Percentiles rank a stretch among this genome's conserved stretches.
phyloP scores from a whole-genome alignment of 2,329 filamentous ascomycete genomes.

The Scopulariopsis brevicaulis region DNA sequence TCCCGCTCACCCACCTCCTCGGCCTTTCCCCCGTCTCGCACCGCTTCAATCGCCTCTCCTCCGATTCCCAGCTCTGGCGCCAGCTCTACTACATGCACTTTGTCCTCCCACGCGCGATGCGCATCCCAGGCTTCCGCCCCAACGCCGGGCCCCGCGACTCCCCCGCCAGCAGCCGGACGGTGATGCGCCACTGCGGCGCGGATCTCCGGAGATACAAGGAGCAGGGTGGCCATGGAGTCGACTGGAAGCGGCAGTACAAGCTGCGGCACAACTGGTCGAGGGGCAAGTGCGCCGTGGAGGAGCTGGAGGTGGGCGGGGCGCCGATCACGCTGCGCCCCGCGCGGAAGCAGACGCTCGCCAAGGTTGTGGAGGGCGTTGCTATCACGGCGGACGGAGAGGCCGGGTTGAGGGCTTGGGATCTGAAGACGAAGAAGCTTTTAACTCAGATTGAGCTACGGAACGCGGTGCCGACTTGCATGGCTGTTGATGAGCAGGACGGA shows the following conservation, averaged over 20 bases:
- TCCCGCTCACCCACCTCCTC: constrained; percentile 60
- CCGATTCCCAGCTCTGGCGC: constrained; percentile 87
- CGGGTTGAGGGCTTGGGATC: constrained; percentile 70
- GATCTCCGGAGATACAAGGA: background rate
- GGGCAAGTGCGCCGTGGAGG: constrained; percentile 69
- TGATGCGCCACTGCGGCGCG: background rate
- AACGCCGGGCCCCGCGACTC: constrained; percentile 5
- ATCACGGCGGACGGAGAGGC: constrained; percentile 60
- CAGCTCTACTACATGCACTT: constrained; percentile 78
- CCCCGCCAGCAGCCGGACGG: background rate
- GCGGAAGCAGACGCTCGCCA: constrained; percentile 54
- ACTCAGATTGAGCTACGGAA: constrained; percentile 30
- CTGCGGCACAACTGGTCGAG: constrained; percentile 84
- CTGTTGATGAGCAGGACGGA: constrained; percentile 44
- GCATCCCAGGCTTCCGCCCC: constrained; percentile 54
- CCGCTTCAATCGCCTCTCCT: constrained; percentile 60
- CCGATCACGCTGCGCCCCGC: constrained; percentile 9
- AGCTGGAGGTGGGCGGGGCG: constrained; percentile 49
- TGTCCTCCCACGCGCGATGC: constrained; percentile 67
- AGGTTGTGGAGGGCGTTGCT: constrained; percentile 64
- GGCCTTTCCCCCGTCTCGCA: constrained; percentile 54
- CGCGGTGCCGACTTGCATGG: constrained; percentile 47
- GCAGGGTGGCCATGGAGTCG: constrained; percentile 34
- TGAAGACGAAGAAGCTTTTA: constrained; percentile 51
- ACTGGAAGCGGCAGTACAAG: constrained; percentile 87